Conservation (phyloP, 495 filamentous ascomycete species). For the Penicillium cinerascens region DNA sequence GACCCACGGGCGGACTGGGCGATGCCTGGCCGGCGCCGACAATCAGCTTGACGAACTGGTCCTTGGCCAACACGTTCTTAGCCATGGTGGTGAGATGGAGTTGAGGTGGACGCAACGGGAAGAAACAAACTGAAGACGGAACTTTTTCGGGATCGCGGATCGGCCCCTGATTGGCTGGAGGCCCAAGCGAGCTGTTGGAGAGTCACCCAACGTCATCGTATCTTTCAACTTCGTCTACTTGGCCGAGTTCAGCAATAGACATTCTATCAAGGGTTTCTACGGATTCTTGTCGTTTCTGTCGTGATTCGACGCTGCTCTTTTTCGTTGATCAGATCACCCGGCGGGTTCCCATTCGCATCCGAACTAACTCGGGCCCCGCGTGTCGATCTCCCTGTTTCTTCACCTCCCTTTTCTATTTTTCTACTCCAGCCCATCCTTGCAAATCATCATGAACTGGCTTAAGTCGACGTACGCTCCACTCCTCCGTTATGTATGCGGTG, state of each 20-base stretch:
- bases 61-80: slow-evolving; percentile 62
- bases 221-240: not conserved
- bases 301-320: not conserved
- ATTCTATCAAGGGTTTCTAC: not conserved
- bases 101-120: not conserved
- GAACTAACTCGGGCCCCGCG: slow-evolving; percentile 34
- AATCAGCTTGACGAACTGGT: slow-evolving; percentile 95
- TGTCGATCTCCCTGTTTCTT: slow-evolving; percentile 26
- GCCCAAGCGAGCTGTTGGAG: slow-evolving; percentile 22
- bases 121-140: slow-evolving; percentile 11
- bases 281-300: not conserved
- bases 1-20: slow-evolving; percentile 95
- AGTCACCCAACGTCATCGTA: slow-evolving; percentile 22
- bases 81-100: slow-evolving; percentile 61
- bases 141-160: slow-evolving; percentile 20
- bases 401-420: slow-evolving; percentile 19
- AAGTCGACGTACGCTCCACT: slow-evolving; percentile 59
- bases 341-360: slow-evolving; percentile 20
- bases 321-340: slow-evolving; percentile 1
- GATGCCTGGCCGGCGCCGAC: slow-evolving; percentile 96
- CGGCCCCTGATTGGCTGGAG: slow-evolving; percentile 20
- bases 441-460: slow-evolving; percentile 62
- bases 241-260: not conserved
- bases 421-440: slow-evolving; percentile 1
- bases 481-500: slow-evolving; percentile 3